Conservation (phyloP, 805 yeast genomes). For the Wickerhamiella domercqiae region DNA sequence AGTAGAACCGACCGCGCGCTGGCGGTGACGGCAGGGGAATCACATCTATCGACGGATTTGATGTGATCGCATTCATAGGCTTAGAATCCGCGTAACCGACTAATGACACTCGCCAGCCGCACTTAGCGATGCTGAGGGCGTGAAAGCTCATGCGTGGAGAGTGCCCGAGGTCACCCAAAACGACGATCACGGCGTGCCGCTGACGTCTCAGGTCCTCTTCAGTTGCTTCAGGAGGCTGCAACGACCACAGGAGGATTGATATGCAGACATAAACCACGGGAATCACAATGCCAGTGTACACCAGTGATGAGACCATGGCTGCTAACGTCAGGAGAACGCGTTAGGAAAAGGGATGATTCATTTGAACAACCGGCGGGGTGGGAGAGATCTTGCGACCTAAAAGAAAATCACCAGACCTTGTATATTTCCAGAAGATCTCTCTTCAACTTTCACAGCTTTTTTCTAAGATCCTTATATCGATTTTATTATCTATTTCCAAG, state of each 20-base stretch:
- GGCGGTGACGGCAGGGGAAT: constrained; percentile 19
- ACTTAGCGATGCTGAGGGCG: constrained; percentile 55
- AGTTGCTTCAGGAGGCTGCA: constrained; percentile 6
- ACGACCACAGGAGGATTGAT: constrained; percentile 11
- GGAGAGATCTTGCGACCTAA: too few species aligned
- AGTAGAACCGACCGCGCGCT: constrained; percentile 29
- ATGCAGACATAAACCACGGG: constrained; percentile 9
- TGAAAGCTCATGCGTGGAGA: constrained; percentile 93
- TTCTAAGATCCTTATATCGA: too few species aligned
- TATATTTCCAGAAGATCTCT: too few species aligned
- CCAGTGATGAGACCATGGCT: background rate
- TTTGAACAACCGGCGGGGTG: too few species aligned
- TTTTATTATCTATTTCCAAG: too few species aligned
- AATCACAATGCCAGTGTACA: constrained; percentile 4
- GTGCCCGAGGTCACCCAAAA: constrained; percentile 85
- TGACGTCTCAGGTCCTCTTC: constrained; percentile 16
- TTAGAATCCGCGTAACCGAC: constrained; percentile 50
- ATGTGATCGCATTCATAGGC: constrained; percentile 17
- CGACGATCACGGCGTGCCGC: constrained; percentile 58
- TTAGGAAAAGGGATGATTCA: too few species aligned
- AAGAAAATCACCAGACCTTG: too few species aligned
- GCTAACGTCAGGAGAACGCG: too few species aligned
- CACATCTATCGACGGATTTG: constrained; percentile 19
- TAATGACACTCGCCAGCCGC: constrained; percentile 60
- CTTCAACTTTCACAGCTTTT: too few species aligned